Conservation (phyloP, 306 rosid species). For the Prosopis cineraria region DNA sequence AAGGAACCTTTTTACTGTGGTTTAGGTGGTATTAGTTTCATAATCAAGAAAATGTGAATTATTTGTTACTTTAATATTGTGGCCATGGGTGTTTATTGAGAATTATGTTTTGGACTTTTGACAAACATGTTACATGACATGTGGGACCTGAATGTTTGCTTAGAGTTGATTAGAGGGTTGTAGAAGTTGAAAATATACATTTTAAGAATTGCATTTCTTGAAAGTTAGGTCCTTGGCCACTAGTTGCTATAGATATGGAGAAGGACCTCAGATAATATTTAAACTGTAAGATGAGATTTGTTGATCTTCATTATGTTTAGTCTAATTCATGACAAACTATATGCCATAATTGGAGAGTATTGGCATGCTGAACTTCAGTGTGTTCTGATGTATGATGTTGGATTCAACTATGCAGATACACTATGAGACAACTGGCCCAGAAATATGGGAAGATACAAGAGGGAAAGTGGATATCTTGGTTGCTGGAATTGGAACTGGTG, state of each 20-base stretch:
- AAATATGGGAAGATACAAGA: constrained; percentile 97
- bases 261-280: neutral
- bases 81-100: neutral
- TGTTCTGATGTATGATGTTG: constrained; percentile 34
- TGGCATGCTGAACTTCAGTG: constrained; percentile 21
- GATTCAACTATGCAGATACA: constrained; percentile 69
- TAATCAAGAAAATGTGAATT: constrained; percentile 7
- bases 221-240: constrained; percentile 11
- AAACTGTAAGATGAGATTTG: constrained; percentile 1
- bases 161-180: neutral
- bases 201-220: neutral
- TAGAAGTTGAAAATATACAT: constrained; percentile 12
- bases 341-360: constrained; percentile 25
- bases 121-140: neutral
- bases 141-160: neutral
- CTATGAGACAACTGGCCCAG: constrained; percentile 98
- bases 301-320: constrained; percentile 7
- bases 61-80: neutral
- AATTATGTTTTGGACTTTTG: neutral
- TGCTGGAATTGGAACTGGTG: constrained; percentile 99
- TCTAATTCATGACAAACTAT: constrained; percentile 12
- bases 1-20: constrained; percentile 1
- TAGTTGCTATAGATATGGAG: neutral
- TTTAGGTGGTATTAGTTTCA: neutral
- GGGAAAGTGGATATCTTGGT: constrained; percentile 95